Percentiles rank a stretch among this genome's conserved stretches.
Conservation (phyloP, 2,329 filamentous ascomycete genomes). For the Capronia coronata region DNA sequence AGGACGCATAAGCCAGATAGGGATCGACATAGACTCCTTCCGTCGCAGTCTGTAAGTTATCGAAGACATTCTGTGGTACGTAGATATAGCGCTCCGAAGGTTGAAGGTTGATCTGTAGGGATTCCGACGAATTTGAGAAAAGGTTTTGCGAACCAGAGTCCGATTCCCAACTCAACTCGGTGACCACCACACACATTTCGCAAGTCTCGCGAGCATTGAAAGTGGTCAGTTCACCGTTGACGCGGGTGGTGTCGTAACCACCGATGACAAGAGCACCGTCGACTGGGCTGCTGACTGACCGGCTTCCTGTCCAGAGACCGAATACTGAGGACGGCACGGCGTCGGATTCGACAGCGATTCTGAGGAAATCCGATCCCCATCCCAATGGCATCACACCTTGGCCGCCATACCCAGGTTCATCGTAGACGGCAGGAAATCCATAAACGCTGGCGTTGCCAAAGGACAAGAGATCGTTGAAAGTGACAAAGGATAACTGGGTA, state of each 20-base stretch:
- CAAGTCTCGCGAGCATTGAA: constrained; percentile 17
- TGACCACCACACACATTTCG: constrained; percentile 20
- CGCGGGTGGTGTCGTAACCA: constrained; percentile 23
- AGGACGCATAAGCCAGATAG: constrained; percentile 13
- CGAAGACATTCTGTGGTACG: constrained; percentile 23
- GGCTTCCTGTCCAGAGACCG: constrained; percentile 25
- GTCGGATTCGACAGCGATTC: constrained; percentile 13
- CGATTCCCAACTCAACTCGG: constrained; percentile 16
- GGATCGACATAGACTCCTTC: constrained; percentile 13
- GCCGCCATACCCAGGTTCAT: constrained; percentile 23
- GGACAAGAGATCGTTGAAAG: constrained; percentile 24
- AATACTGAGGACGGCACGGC: constrained; percentile 21
- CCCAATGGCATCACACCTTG: constrained; percentile 25
- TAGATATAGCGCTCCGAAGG: constrained; percentile 17
- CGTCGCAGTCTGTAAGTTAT: constrained; percentile 16
- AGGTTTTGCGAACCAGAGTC: constrained; percentile 14
- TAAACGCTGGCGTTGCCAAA: constrained; percentile 20
- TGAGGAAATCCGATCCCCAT: constrained; percentile 21
- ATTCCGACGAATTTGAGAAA: constrained; percentile 19
- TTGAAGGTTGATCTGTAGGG: constrained; percentile 19
- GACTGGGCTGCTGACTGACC: constrained; percentile 14
- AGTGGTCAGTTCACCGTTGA: constrained; percentile 18
- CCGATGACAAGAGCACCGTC: constrained; percentile 25
- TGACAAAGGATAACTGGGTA: constrained; percentile 17
- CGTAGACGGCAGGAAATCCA: constrained; percentile 21